Evolutionary conservation across 768 basidiomycete genomes (phyloP), one percentile per base, ranked within the genome.

Genomic region (Steccherinum ochraceum): DNA sequence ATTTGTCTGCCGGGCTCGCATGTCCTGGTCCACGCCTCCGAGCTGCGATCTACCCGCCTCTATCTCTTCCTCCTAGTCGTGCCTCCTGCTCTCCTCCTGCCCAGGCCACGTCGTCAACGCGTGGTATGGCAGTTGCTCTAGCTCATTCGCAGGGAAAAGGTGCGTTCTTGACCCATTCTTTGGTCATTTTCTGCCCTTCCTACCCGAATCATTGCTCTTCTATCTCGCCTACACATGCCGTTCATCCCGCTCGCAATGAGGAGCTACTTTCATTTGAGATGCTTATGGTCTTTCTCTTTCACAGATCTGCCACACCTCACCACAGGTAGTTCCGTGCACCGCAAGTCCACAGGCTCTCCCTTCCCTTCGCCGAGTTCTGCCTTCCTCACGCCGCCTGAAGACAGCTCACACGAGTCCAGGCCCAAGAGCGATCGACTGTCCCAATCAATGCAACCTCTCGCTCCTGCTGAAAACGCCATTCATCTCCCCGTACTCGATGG

Each of bases 321-420:
- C 30, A 35, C 30, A 7, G 16, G 7, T 35, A n/a, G n/a, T n/a
- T 35, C 30, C 16, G 30, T 35, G 30, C 7, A 7, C 30, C 30
- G 30, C 30, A 7, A 75, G 7, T 72, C 77, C 16, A 58, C 67
- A 0, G 41, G 41, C n/a, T 69, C 70, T 27, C 74, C 75, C 2
- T 76, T 76, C 67, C 84, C 84, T 0, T 83, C 81, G 0, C 86
- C 86, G 2, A 79, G 80, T 0, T 83, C 81, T 4, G 72, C 81
- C 0, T 87, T 87, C 57, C 59, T 85, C 2, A 83, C 86, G 1
- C 86, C 86, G 3, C 84, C 86, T 3, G 72, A 77, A 3, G 81
- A 81, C 1, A 77, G 78, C 2, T 72, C 78, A 24, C 84, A 86
- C 71, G 85, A 88, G 59, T 86, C 84, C 59, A 83, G 83, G 12